Base-by-base conservation (phyloP, 2,329 filamentous ascomycete species). In the Pseudogymnoascus sp. region DNA sequence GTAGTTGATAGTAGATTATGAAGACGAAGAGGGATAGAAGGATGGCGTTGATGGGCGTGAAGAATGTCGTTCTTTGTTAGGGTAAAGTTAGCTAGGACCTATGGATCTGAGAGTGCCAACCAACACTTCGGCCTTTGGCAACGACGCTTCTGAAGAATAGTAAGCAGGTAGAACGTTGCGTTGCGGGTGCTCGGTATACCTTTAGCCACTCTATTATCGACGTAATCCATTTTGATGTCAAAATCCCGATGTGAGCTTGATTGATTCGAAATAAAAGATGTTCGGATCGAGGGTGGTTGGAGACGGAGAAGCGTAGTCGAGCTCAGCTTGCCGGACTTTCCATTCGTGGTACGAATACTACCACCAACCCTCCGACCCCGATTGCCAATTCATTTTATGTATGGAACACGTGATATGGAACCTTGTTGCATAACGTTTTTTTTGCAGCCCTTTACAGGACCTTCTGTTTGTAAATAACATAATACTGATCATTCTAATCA, bases 21-120 rank as follows among this genome's bases (percentile, higher is more conserved):
- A 86, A 84, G 66, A 81, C 67, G 65, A 86, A 74, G 65, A 83
- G 72, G 67, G 75, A 74, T 69, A 82, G 68, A 67, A 88, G 81
- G 71, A 87, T 73, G 64, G 82, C 64, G 77, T 88, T 88, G 69
- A 88, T 78, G 4, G 86, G 85, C 0, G 85, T 86, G 65, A 81
- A 66, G 71, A 87, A 63, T 35, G 65, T 68, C 61, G 63, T 62
- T 47, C 66, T 71, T 63, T 2, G 57, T 64, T 63, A 57, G 43
- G 18, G n/a, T 64, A 59, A 38, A 3, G 22, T 62, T 38, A 54
- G 35, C 47, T 20, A 54, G 9, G 11, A 11, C 28, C n/a, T 4
- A 28, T 18, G n/a, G n/a, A 14, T 54, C 28, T 33, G 28, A 33
- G 47, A 54, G 47, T 54, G 39, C 39, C 43, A 38, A 63, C 67